Conservation (phyloP, 1,284 basidiomycete species). For the Apiotrichum gamsii region DNA sequence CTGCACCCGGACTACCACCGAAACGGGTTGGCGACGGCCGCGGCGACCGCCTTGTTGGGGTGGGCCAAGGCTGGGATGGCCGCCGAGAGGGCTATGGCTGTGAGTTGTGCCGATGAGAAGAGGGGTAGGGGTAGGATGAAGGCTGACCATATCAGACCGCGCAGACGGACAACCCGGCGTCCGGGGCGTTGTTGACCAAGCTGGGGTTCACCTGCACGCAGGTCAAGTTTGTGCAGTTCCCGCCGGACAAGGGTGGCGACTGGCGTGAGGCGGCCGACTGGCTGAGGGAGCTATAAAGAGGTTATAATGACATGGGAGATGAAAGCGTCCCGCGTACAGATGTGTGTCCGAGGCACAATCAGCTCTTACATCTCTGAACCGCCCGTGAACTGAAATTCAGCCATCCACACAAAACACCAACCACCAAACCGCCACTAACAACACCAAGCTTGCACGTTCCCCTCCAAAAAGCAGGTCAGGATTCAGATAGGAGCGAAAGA, state of each 20-base stretch:
- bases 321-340: no score
- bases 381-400: no score
- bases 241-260: background rate
- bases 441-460: no score
- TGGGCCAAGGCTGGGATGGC: background rate
- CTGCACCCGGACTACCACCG: conserved; percentile 1
- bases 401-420: no score
- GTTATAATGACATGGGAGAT: no score
- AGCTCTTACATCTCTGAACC: no score
- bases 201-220: background rate
- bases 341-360: no score
- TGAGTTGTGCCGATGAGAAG: background rate
- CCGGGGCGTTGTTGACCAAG: background rate
- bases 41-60: background rate
- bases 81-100: background rate
- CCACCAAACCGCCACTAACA: no score
- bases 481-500: conserved; percentile 4
- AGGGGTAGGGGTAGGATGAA: background rate
- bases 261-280: background rate
- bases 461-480: background rate
- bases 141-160: background rate
- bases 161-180: background rate
- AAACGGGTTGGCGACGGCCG: background rate
- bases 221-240: background rate
- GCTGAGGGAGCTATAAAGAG: background rate